These are phyloP conservation scores for Perkinsus marinus DNA, from an alignment of 169 alveolate genomes.

Conservation along the genomic window DNA sequence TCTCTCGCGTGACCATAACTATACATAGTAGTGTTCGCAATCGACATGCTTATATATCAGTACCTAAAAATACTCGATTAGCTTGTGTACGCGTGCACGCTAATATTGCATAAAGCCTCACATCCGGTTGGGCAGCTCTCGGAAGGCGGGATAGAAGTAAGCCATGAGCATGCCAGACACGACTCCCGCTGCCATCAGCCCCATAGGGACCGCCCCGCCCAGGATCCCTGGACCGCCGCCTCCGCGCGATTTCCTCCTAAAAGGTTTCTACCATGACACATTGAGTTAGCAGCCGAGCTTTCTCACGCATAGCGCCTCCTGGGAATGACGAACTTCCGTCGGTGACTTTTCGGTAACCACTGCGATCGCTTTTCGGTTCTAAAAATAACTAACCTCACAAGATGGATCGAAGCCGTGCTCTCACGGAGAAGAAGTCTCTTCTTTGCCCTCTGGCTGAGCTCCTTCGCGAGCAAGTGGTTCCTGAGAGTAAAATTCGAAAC, in stretches of 20 bases:
- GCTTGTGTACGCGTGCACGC: too few relatives aligned
- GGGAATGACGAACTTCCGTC: not conserved
- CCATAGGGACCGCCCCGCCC: not conserved
- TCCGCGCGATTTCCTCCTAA: not conserved
- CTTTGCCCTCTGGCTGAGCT: too few relatives aligned
- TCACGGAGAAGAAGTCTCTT: too few relatives aligned
- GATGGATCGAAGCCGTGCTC: too few relatives aligned
- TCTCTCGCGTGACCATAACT: too few relatives aligned
- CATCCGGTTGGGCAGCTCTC: not conserved
- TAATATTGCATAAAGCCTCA: too few relatives aligned
- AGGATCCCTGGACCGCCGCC: not conserved
- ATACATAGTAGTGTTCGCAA: too few relatives aligned
- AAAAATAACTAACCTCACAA: not conserved
- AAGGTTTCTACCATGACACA: not conserved
- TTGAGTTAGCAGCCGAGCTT: not conserved
- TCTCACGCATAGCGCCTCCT: not conserved
- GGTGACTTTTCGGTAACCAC: not conserved
- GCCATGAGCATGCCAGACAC: not conserved
- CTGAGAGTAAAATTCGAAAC: too few relatives aligned
- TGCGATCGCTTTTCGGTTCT: not conserved
- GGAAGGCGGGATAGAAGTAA: not conserved
- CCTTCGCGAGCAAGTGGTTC: too few relatives aligned
- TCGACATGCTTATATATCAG: too few relatives aligned
- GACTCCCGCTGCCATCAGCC: not conserved
- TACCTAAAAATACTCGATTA: too few relatives aligned